These are phyloP conservation scores for Citrus maxima DNA, from an alignment of 345 rosid genomes.

Conservation along the genomic window DNA sequence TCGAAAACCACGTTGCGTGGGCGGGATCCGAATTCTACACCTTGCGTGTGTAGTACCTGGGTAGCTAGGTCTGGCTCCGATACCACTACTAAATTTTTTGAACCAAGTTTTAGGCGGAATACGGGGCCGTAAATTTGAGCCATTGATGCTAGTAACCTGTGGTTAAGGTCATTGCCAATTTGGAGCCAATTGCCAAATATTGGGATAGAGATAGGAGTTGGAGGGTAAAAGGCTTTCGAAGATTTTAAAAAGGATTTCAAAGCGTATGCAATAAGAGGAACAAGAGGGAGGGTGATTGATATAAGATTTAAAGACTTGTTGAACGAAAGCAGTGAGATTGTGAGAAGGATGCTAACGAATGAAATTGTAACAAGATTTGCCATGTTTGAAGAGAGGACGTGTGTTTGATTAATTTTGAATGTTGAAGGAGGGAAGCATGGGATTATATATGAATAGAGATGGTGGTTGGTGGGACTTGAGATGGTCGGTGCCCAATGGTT, in stretches of 20 bases:
- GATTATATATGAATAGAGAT: background rate
- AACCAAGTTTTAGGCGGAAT: slow-evolving; percentile 53
- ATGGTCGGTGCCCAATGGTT: background rate
- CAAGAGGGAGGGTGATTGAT: background rate
- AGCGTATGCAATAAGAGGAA: background rate
- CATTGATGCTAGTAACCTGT: slow-evolving; percentile 48
- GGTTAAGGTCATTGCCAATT: slow-evolving; percentile 64
- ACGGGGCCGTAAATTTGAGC: slow-evolving; percentile 38
- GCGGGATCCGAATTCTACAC: slow-evolving; percentile 62
- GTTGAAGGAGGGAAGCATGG: background rate
- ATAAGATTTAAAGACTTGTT: background rate
- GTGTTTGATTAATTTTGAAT: background rate
- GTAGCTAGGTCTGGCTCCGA: slow-evolving; percentile 52
- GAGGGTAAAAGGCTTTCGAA: slow-evolving; percentile 28
- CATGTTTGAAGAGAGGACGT: background rate
- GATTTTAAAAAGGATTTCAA: background rate
- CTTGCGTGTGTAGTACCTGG: slow-evolving; percentile 57
- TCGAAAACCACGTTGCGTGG: slow-evolving; percentile 61
- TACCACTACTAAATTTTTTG: slow-evolving; percentile 40
- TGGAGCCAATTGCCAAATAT: slow-evolving; percentile 65
- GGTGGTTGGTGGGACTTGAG: background rate
- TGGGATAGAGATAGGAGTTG: slow-evolving; percentile 46
- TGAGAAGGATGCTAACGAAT: background rate
- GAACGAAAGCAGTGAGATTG: background rate
- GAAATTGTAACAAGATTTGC: background rate